Evolutionary conservation across 2,329 filamentous ascomycete species (phyloP), one percentile per base, ranked within the genome.

Genomic region (Fusarium buxicola): DNA sequence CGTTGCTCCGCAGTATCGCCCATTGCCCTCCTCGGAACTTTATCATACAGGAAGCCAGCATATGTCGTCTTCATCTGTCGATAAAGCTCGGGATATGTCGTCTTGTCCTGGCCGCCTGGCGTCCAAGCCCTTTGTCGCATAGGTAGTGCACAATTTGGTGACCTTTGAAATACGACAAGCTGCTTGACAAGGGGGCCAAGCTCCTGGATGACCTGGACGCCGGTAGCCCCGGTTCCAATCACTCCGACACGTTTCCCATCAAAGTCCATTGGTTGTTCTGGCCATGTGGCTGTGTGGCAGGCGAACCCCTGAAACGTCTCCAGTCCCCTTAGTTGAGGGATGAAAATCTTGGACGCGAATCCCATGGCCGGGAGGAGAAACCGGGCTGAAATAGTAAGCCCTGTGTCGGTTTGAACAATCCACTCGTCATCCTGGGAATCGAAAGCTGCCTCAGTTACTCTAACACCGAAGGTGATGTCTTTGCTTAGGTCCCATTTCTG

Each of bases 381-480:
- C 2, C 48, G 50, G 1, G 60, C 56, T 16, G 57, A 49, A 0
- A 55, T 44, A 1, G 46, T 18, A 4, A 48, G 24, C 1, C 55
- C 59, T 12, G 49, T 48, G 1, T 66, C 48, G 15, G 58, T 55
- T 10, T 31, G 31, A 7, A 66, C 15, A 3, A 58, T 48, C 63
- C 64, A 66, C 0, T 55, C 41, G 1, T 55, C 49, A 1, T 31
- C 47, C 8, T 64, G 11, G 1, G 70, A 60, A 58, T 81, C 69
- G 43, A 79, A 83, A 2, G 70, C 56, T 0, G 79, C 78, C 2
- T 68, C 72, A 1, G 69, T 63, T 2, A 82, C 77, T 3, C 75
- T 74, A 5, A 73, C 75, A 27, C 79, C 70, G 59, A 82, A 83
- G 12, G 71, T 71, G 32, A 74, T 75, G 41, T 80, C 73, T 32